Evolutionary conservation across 2,329 filamentous ascomycete genomes (phyloP).

Genomic region (Microsporum audouinii): DNA sequence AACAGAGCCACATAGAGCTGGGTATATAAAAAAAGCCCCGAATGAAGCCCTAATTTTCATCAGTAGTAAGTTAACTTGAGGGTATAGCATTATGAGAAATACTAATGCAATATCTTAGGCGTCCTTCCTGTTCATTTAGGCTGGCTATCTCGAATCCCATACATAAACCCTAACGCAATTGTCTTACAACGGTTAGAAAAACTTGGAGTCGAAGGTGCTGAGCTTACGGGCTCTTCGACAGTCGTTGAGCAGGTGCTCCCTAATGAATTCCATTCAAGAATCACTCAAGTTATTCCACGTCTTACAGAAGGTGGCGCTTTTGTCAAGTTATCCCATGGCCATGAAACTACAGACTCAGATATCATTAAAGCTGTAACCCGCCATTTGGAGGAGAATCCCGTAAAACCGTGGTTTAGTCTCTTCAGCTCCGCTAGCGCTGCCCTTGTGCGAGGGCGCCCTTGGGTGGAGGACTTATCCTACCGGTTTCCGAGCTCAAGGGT

Average conservation of each 20-base stretch:
- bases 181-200: slow-evolving; percentile 40
- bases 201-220: slow-evolving; percentile 41
- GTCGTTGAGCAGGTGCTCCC: slow-evolving; percentile 54
- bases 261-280: slow-evolving; percentile 49
- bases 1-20: slow-evolving; percentile 30
- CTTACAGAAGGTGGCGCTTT: slow-evolving; percentile 89
- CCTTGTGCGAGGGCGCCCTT: slow-evolving; percentile 72
- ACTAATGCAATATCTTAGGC: slow-evolving; percentile 40
- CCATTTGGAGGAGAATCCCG: slow-evolving; percentile 55
- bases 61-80: slow-evolving; percentile 53
- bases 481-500: slow-evolving; percentile 65
- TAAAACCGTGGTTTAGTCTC: slow-evolving; percentile 85
- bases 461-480: slow-evolving; percentile 77
- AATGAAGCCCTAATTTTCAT: slow-evolving; percentile 83
- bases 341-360: slow-evolving; percentile 38
- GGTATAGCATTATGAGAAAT: not conserved
- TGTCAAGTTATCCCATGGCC: slow-evolving; percentile 62
- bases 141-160: slow-evolving; percentile 47
- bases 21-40: slow-evolving; percentile 64
- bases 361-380: slow-evolving; percentile 52
- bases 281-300: slow-evolving; percentile 71
- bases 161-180: slow-evolving; percentile 33
- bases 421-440: slow-evolving; percentile 59
- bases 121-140: slow-evolving; percentile 71
- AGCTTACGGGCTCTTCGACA: slow-evolving; percentile 45